These are phyloP conservation scores for Nicotiana noctiflora DNA, from an alignment of 257 asterid genomes.

Conservation along the genomic window DNA sequence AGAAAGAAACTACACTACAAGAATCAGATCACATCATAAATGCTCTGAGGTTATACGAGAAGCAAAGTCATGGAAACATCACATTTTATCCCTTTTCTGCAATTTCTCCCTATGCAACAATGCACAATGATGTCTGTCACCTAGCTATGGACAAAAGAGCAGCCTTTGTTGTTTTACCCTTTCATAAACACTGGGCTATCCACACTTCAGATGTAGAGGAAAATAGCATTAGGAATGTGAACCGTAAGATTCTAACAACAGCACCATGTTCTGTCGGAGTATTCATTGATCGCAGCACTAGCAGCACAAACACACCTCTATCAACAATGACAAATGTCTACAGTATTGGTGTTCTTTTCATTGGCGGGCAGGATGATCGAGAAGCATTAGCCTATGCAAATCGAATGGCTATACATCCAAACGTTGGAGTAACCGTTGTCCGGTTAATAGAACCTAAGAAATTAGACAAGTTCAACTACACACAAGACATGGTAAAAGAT, in stretches of 20 bases:
- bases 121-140: conserved; percentile 37
- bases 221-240: conserved; percentile 14
- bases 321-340: background rate
- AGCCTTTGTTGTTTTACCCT: conserved; percentile 26
- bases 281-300: conserved; percentile 21
- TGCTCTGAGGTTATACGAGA: conserved; percentile 26
- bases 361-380: conserved; percentile 44
- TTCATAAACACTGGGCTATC: conserved; percentile 17
- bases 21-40: conserved; percentile 32
- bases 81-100: conserved; percentile 26
- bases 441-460: conserved; percentile 8
- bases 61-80: conserved; percentile 16
- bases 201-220: conserved; percentile 1
- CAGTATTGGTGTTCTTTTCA: conserved; percentile 24
- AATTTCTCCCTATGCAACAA: conserved; percentile 30
- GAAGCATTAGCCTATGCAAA: conserved; percentile 34
- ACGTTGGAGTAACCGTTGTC: conserved; percentile 19
- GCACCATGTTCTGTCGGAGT: conserved; percentile 43
- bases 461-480: background rate
- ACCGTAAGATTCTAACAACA: conserved; percentile 18
- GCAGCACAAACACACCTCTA: background rate
- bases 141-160: conserved; percentile 32
- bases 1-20: background rate
- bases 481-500: conserved; percentile 13
- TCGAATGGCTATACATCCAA: conserved; percentile 29